Base-by-base conservation (phyloP, 129 eudicot genomes). In the Helichrysum umbraculigerum region DNA sequence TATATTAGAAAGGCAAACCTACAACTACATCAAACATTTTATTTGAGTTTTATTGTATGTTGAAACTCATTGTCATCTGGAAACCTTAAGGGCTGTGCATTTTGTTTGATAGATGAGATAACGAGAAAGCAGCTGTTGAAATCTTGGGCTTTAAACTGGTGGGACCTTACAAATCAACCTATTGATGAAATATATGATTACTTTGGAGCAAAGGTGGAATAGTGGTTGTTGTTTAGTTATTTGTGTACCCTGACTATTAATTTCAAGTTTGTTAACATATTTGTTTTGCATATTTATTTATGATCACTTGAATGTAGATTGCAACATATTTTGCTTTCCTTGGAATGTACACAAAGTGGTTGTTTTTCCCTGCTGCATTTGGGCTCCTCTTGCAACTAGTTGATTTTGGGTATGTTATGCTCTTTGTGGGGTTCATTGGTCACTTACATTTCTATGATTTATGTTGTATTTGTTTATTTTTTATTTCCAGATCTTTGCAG, bases 331-430 rank as follows among this genome's bases (percentile, higher is more conserved):
- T 94, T 80, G 88, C 96, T 30, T 94, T 94, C 74, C 93, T 94
- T 78, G 99, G 99, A 37, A 94, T 91, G 99, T 94, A 86, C 78
- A 86, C 97, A 41, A 87, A 82, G 61, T 94, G 97, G 97, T 68
- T 91, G 81, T 69, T 89, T 44, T 91, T 91, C 74, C 99, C 99
- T 3, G 99, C 97, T 47, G 82, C 85, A 9, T 72, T 94, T 47
- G 99, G 97, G 66, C 74, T 89, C 62, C 60, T 81, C 32, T 64
- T 91, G 79, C 96, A 87, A 35, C 68, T 89, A 62, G 84, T 91
- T 54, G 92, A 94, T 76, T 91, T 91, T 76, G 99, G 97, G 99
- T 94, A 77, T 59, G 90, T n/a, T 33, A 52, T 16, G 60, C 56
- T 39, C 28, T 54, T 70, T 79, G 50, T 64, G 33, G 69, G 51